Conservation (phyloP, 2,329 filamentous ascomycete species). For the Clarireedia monteithiana region DNA sequence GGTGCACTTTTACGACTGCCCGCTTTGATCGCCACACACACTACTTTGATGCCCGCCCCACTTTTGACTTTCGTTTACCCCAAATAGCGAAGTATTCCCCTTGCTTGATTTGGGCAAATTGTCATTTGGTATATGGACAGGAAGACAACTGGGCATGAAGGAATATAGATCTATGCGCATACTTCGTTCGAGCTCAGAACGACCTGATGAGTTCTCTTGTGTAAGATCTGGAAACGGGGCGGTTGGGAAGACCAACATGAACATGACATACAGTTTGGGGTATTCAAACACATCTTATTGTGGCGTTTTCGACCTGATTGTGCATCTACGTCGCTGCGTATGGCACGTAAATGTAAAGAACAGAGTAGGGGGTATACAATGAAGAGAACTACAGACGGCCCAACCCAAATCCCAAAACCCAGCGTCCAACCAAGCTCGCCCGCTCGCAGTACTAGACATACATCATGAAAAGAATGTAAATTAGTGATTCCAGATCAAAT, state of each 20-base stretch:
- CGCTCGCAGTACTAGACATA: neutral
- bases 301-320: neutral
- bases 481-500: neutral
- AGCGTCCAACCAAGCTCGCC: neutral
- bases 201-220: neutral
- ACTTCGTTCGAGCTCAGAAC: neutral
- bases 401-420: neutral
- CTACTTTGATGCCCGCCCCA: neutral
- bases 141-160: neutral
- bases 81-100: conserved; percentile 8
- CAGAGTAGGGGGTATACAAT: conserved; percentile 8
- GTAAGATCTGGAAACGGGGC: too few relatives aligned
- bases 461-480: neutral
- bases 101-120: neutral
- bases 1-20: neutral
- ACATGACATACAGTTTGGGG: neutral
- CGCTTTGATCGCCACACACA: neutral
- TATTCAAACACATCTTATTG: conserved; percentile 1
- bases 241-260: too few relatives aligned
- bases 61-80: neutral
- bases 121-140: neutral
- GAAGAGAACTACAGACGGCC: neutral
- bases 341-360: conserved; percentile 1
- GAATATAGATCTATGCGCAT: neutral
- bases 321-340: neutral